Conservation (phyloP, 306 rosid genomes). For the Aeschynomene evenia region DNA sequence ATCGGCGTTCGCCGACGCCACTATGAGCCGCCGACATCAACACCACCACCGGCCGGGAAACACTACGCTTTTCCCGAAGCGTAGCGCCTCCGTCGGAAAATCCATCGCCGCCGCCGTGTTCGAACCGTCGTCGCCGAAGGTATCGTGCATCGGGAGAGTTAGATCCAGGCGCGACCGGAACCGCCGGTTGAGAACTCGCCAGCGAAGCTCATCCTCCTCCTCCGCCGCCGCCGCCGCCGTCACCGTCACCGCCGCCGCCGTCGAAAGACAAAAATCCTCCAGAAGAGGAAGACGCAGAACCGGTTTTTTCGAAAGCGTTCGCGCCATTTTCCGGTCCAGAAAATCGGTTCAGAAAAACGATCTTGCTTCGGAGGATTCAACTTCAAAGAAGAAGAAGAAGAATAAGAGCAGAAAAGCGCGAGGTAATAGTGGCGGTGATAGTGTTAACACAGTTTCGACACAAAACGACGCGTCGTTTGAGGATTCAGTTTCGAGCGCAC, state of each 20-base stretch:
- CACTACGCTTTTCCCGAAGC: slow-evolving; percentile 62
- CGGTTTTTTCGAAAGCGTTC: slow-evolving; percentile 62
- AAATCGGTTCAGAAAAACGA: slow-evolving; percentile 32
- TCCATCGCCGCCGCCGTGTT: slow-evolving; percentile 44
- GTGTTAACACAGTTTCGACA: background rate
- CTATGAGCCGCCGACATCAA: slow-evolving; percentile 50
- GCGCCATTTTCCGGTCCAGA: slow-evolving; percentile 54
- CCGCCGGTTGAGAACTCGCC: slow-evolving; percentile 57
- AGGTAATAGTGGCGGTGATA: background rate
- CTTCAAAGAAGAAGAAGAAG: slow-evolving; percentile 19
- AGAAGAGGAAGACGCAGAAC: slow-evolving; percentile 39
- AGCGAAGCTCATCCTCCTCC: slow-evolving; percentile 31
- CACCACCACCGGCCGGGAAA: slow-evolving; percentile 45
- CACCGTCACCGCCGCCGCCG: slow-evolving; percentile 8
- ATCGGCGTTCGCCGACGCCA: slow-evolving; percentile 45
- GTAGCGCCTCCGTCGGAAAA: slow-evolving; percentile 56
- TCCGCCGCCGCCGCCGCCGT: background rate
- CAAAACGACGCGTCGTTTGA: slow-evolving; percentile 34
- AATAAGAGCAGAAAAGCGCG: slow-evolving; percentile 9
- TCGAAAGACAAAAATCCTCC: slow-evolving; percentile 39
- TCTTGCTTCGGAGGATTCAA: slow-evolving; percentile 26
- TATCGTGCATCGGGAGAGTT: slow-evolving; percentile 92
- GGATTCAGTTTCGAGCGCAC: slow-evolving; percentile 49
- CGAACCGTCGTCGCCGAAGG: slow-evolving; percentile 95
- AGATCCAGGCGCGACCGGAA: slow-evolving; percentile 76